Percentiles rank a stretch among this genome's conserved stretches.
phyloP scores from a whole-genome alignment of 1,139 yeast genomes.

The Protomyces macrosporus region DNA sequence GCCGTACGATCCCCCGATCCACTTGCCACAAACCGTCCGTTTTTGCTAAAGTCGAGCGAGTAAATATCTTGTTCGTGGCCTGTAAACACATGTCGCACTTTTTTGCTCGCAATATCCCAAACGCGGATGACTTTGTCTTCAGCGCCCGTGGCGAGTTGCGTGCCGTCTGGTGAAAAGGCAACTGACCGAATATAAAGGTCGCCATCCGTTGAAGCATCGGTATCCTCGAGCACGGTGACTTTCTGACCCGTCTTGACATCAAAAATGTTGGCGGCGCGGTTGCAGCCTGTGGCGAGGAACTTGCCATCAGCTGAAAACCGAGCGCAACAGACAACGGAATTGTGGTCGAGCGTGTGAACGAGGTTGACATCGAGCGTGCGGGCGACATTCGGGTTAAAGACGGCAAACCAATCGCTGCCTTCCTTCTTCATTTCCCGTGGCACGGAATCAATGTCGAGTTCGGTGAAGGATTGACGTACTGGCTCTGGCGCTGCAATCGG shows the following conservation, averaged over 20 bases:
- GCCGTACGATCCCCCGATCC: slow-evolving; percentile 98
- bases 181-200: slow-evolving; percentile 92
- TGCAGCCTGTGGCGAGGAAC: slow-evolving; percentile 93
- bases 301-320: slow-evolving; percentile 89
- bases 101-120: slow-evolving; percentile 87
- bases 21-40: slow-evolving; percentile 87
- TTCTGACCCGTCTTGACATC: slow-evolving; percentile 88
- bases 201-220: slow-evolving; percentile 50
- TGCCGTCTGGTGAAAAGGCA: slow-evolving; percentile 95
- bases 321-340: slow-evolving; percentile 94
- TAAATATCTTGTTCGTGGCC: slow-evolving; percentile 98
- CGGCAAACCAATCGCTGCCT: slow-evolving; percentile 78
- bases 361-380: slow-evolving; percentile 74
- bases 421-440: slow-evolving; percentile 60
- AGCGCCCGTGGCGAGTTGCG: slow-evolving; percentile 93
- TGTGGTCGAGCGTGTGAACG: slow-evolving; percentile 84
- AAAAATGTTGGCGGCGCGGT: slow-evolving; percentile 90
- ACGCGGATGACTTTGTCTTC: slow-evolving; percentile 94
- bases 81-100: slow-evolving; percentile 77
- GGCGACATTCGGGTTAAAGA: slow-evolving; percentile 84
- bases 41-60: slow-evolving; percentile 91
- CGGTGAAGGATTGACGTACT: slow-evolving; percentile 9
- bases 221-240: slow-evolving; percentile 82
- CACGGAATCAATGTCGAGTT: slow-evolving; percentile 23
- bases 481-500: slow-evolving; percentile 19